Percentiles rank a stretch among this genome's conserved stretches.
These are phyloP conservation scores for Calonectria ilicicola DNA, from an alignment of 2,329 filamentous ascomycete genomes.

Conservation along the genomic window DNA sequence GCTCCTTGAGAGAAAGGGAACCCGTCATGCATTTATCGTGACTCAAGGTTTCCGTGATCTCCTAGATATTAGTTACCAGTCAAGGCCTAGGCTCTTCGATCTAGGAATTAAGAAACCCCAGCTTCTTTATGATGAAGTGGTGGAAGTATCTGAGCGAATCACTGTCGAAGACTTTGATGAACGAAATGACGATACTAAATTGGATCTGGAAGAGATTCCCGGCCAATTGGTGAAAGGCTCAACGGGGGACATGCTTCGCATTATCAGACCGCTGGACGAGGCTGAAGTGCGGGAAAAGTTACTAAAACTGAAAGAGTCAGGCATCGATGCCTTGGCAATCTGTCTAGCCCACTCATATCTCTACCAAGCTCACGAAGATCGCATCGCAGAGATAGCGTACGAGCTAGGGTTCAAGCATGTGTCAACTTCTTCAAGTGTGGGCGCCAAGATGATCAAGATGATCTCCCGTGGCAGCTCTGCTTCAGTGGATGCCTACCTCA, in stretches of 20 bases:
- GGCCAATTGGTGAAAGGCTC: slow-evolving; percentile 73
- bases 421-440: slow-evolving; percentile 48
- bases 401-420: slow-evolving; percentile 54
- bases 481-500: slow-evolving; percentile 56
- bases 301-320: slow-evolving; percentile 69
- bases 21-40: slow-evolving; percentile 76
- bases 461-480: slow-evolving; percentile 55
- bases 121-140: slow-evolving; percentile 74
- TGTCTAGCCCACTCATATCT: slow-evolving; percentile 79
- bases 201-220: slow-evolving; percentile 54
- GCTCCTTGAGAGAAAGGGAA: slow-evolving; percentile 77
- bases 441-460: slow-evolving; percentile 55
- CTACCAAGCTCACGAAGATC: slow-evolving; percentile 66
- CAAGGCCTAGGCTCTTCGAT: slow-evolving; percentile 78
- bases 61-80: slow-evolving; percentile 78
- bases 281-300: slow-evolving; percentile 65
- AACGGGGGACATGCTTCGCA: slow-evolving; percentile 75
- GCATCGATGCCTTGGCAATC: slow-evolving; percentile 64
- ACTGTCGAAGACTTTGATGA: slow-evolving; percentile 80
- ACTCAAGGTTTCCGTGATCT: slow-evolving; percentile 80
- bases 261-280: slow-evolving; percentile 69
- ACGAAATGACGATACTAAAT: slow-evolving; percentile 66
- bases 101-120: slow-evolving; percentile 76
- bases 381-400: slow-evolving; percentile 49
- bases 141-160: slow-evolving; percentile 79